A percentile compares a stretch with the other conserved stretches of the same genome.
Evolutionary conservation across 805 yeast genomes (phyloP).

Genomic region (Saturnispora besseyi): DNA sequence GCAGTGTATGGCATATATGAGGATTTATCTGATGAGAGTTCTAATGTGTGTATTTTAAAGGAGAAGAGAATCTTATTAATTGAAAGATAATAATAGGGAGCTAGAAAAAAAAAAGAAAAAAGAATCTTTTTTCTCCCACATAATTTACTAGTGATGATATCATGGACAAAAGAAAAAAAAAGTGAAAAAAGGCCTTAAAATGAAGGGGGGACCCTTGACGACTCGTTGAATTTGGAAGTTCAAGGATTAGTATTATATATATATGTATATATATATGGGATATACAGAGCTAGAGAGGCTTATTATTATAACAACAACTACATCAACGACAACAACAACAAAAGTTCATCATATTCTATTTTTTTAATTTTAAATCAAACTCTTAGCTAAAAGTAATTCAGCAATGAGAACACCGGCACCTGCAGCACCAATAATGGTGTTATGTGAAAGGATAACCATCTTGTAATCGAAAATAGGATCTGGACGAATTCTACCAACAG

Average conservation of each 20-base stretch:
- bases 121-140: no score
- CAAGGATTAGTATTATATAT: no score
- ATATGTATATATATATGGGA: not conserved
- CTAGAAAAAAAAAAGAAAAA: no score
- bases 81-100: not conserved
- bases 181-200: no score
- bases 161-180: no score
- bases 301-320: no score
- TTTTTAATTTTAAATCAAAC: slow-evolving; percentile 41
- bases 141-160: no score
- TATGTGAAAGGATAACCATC: slow-evolving; percentile 96
- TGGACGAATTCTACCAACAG: slow-evolving; percentile 89
- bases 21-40: not conserved
- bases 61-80: not conserved
- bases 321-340: not conserved
- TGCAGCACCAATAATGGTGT: slow-evolving; percentile 97
- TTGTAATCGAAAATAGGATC: slow-evolving; percentile 91
- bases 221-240: no score
- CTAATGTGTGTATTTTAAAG: not conserved
- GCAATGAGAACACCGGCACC: slow-evolving; percentile 97
- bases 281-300: not conserved
- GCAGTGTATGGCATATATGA: slow-evolving; percentile 6
- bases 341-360: not conserved
- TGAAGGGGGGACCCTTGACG: no score
- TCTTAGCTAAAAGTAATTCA: slow-evolving; percentile 74